Base-by-base conservation (phyloP, 257 asterid genomes). In the Voacanga thouarsii region DNA sequence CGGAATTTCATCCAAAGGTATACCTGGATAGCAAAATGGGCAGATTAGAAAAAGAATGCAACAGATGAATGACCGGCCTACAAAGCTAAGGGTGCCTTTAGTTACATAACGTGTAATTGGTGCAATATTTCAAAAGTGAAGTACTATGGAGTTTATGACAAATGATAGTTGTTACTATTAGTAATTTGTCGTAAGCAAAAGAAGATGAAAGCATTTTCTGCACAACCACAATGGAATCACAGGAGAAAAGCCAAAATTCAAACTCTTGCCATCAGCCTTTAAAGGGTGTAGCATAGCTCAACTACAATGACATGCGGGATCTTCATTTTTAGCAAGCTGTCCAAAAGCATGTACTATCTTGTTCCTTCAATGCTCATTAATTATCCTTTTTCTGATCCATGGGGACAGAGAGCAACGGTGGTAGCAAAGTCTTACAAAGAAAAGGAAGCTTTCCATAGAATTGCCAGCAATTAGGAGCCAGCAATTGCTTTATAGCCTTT, bases 401-500 rank as follows among this genome's bases (percentile, higher is more conserved):
- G 30, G 37, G 1, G 33, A 24, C 24, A 28, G 18, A 26, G 33
- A 33, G 47, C 69, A 49, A 47, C 41, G 5, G 64, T n/a, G 49
- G 66, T 33, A 23, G 30, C 65, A 74, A 21, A 45, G 11, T 43
- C 41, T 56, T 12, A 21, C 7, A 41, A 28, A 44, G 39, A 11
- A 64, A 16, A 21, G 12, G 9, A 24, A 61, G 37, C 56, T 51
- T 18, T 69, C 61, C 16, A 28, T 43, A 24, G 59, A 33, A 11
- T 12, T n/a, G 55, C 63, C 77, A 60, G 63, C n/a, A 41, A 44
- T 44, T 81, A 87, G 23, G 87, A 70, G 77, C 75, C 83, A 71
- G 91, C 85, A 82, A 95, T 85, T 64, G 91, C 91, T 84, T 91
- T 90, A 85, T 91, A 95, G 12, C 98, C 98, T 86, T 90, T 90